These are phyloP conservation scores for Erysimum cheiri DNA, from an alignment of 441 rosid genomes.

Conservation along the genomic window DNA sequence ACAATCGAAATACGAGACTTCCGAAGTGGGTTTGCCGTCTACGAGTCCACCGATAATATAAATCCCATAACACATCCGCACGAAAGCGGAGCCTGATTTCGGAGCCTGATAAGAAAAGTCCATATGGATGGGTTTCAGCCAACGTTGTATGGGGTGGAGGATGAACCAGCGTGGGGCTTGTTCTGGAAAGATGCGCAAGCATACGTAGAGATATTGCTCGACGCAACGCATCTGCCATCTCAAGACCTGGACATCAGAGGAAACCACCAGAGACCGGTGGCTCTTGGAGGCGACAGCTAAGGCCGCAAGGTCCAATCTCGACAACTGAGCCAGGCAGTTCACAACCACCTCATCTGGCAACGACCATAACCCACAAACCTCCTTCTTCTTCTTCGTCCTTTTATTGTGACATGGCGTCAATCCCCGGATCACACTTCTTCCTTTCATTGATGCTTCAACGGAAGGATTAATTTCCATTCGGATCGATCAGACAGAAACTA, in stretches of 20 bases:
- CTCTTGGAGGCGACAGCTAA: conserved; percentile 13
- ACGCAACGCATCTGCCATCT: background rate
- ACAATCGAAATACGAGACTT: background rate
- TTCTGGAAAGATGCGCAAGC: background rate
- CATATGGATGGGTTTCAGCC: background rate
- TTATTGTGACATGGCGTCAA: background rate
- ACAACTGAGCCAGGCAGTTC: conserved; percentile 9
- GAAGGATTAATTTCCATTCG: background rate
- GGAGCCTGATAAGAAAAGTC: background rate
- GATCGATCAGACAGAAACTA: no score
- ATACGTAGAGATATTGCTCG: background rate
- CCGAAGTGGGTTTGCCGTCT: conserved; percentile 8
- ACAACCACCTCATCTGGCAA: background rate
- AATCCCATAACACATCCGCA: background rate
- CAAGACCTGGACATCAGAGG: background rate
- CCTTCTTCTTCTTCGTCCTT: background rate
- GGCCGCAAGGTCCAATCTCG: conserved; percentile 32
- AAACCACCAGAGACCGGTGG: background rate
- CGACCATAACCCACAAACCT: background rate
- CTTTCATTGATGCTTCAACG: background rate
- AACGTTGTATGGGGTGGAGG: conserved; percentile 23
- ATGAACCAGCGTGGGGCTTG: conserved; percentile 24
- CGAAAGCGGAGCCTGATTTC: background rate
- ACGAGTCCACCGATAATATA: conserved; percentile 21
- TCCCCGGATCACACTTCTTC: background rate